Evolutionary conservation across 768 basidiomycete species (phyloP), one percentile per base, ranked within the genome.

Genomic region (Boletus sensibilis): DNA sequence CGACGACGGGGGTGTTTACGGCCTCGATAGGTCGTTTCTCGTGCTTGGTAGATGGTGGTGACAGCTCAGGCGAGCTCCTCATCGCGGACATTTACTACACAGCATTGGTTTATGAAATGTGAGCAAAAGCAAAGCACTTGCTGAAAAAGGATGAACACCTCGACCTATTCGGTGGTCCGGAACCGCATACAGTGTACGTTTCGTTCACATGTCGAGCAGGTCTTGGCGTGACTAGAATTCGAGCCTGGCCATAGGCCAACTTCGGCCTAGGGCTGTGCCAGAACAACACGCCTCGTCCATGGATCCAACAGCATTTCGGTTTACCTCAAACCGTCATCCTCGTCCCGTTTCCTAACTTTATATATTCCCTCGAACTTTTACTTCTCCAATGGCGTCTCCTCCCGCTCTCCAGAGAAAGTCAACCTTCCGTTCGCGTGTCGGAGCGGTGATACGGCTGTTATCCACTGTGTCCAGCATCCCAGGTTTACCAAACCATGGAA

Each of bases 351-450:
- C 46, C 41, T 61, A 48, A 59, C 50, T 52, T 50, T 41, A 54
- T 49, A 39, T 48, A 56, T 48, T 50, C 34, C 18, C 45, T 52
- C 27, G 33, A 52, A 2, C 13, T n/a, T 37, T 23, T 56, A 8
- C 50, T 27, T 33, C 71, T 63, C 57, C 63, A 72, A 69, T 71
- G 57, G 39, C 71, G 21, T 49, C 66, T 48, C 65, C 67, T 27
- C 63, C 68, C 40, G 64, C 64, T 61, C 62, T 72, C 6, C 70
- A 67, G 50, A 79, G 75, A 65, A 72, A 72, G 53, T 62, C 61
- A 2, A 75, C 79, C 42, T 76, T 81, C 65, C 85, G 87, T 71
- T 72, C 76, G 39, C 84, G 86, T 49, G 79, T 88, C 74, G 82
- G 82, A 48, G 78, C 75, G 47, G 81, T 75, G 49, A 76, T 87